phyloP scores from a whole-genome alignment of 306 rosid genomes.

The Cucumis melo region DNA sequence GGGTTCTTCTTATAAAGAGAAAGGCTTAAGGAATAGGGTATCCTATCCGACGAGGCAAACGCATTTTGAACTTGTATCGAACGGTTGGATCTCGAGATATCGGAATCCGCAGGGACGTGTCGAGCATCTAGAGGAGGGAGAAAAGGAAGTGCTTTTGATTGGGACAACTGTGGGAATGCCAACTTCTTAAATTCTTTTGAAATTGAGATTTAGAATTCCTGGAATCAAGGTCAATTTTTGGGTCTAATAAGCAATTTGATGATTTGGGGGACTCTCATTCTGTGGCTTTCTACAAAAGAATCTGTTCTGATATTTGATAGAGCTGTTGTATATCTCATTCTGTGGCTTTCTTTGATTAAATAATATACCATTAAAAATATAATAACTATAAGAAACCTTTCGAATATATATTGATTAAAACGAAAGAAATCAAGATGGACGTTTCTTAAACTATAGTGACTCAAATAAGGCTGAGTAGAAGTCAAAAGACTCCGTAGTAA shows the following conservation, averaged over 20 bases:
- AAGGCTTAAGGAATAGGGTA: background rate
- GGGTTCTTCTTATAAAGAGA: background rate
- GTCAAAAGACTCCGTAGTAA: rapidly evolving
- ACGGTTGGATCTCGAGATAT: background rate
- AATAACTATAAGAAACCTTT: too few relatives aligned
- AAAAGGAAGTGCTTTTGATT: background rate
- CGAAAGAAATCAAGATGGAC: too few relatives aligned
- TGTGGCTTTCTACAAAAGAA: background rate
- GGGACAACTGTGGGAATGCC: background rate
- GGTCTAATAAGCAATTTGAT: background rate
- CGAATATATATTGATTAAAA: too few relatives aligned
- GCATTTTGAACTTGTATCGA: background rate
- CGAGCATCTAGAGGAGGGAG: background rate
- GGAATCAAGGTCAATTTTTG: background rate
- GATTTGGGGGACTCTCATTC: background rate
- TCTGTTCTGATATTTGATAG: background rate
- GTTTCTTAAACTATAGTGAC: too few relatives aligned
- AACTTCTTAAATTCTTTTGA: background rate
- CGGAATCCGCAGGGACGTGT: constrained; percentile 16
- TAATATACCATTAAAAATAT: too few relatives aligned
- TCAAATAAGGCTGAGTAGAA: too few relatives aligned
- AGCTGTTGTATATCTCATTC: too few relatives aligned
- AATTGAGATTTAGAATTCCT: background rate
- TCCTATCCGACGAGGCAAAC: background rate
- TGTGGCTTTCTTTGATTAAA: too few relatives aligned